Evolutionary conservation across 768 basidiomycete genomes (phyloP), one percentile per base, ranked within the genome.

Genomic region (Suillus weaverae): DNA sequence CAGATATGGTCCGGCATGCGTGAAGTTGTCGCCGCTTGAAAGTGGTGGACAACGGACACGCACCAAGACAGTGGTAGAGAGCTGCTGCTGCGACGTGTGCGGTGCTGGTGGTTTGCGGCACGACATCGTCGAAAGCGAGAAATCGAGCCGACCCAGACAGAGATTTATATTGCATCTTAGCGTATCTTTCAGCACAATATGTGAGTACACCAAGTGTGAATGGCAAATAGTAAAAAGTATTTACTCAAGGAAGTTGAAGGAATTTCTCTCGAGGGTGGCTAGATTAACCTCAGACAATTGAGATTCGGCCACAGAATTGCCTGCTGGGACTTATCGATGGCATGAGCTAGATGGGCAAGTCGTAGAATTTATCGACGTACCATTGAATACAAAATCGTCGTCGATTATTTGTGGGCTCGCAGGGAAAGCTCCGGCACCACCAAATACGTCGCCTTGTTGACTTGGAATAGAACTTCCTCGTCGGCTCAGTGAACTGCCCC

Each of bases 21-120:
- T 62, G 39, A 53, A 61, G 38, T 41, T 51, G 64, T 9, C 4
- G 39, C 41, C 20, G 32, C 39, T 55, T 44, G 61, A 20, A 20
- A 60, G 36, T 13, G n/a, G 36, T 41, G 1, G 36, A n/a, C 20
- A 59, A 20, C 16, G 20, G 39, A 20, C 11, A 74, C 83, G 43
- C 64, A 93, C 93, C 92, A 50, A 95, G 81, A 72, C 92, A 93
- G 68, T 95, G 91, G 74, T 95, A 92, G 73, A 95, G 89, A 5
- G 87, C 93, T 18, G 90, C 86, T 10, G 92, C 88, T 11, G 91
- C 93, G 43, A 94, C 89, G 71, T 88, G 91, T 11, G 85, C 82
- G 5, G 89, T 91, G 69, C 89, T 92, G 1, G 89, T 85, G 51
- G 76, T 72, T 66, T 78, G 83, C 11, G 91, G 91, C 11, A 87